These are phyloP conservation scores for Lippia alba DNA, from an alignment of 305 asterid species.

Conservation along the genomic window DNA sequence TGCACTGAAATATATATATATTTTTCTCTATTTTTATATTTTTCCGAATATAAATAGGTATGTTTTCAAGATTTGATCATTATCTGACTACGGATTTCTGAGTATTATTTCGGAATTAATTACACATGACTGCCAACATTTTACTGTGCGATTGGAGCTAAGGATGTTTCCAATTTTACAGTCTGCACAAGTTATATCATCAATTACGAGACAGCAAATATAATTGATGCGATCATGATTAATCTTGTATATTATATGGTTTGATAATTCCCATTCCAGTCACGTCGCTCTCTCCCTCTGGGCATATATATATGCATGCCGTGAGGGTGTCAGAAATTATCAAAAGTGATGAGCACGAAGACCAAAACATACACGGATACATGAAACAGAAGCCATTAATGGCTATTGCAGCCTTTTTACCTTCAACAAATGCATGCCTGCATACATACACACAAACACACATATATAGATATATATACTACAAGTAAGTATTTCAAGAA, in stretches of 20 bases:
- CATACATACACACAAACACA: too few relatives aligned
- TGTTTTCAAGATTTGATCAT: background rate
- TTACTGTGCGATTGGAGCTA: background rate
- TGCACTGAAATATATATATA: too few relatives aligned
- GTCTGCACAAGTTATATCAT: background rate
- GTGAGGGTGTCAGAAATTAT: background rate
- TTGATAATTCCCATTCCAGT: conserved; percentile 46
- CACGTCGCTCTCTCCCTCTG: conserved; percentile 55
- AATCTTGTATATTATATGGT: background rate
- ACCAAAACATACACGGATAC: too few relatives aligned
- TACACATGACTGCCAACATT: too few relatives aligned
- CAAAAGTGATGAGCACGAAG: conserved; percentile 1
- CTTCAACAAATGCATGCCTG: too few relatives aligned
- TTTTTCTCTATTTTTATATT: background rate
- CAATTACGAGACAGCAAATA: background rate
- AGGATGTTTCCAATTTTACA: background rate
- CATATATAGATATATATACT: too few relatives aligned
- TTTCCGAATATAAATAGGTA: background rate
- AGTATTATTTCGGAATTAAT: background rate
- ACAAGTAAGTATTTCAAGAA: too few relatives aligned
- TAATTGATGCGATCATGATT: conserved; percentile 21
- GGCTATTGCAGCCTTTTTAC: background rate
- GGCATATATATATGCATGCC: background rate
- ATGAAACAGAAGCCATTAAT: background rate
- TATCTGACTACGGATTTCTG: background rate